Conservation (phyloP, 2,329 filamentous ascomycete genomes). For the Tetracladium maxilliforme region DNA sequence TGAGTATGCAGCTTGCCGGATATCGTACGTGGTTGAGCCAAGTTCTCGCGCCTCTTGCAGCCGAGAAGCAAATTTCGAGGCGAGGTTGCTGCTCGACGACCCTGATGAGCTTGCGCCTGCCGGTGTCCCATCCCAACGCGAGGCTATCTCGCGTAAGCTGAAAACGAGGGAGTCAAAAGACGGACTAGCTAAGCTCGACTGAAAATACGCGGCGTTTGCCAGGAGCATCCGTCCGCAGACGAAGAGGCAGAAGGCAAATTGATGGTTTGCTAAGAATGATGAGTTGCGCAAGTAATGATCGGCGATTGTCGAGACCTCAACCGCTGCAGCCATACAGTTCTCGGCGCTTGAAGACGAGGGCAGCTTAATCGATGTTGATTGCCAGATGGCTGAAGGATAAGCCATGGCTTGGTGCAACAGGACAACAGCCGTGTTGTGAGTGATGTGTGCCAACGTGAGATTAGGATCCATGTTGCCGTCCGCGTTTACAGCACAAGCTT, state of each 20-base stretch:
- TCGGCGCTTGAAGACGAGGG: constrained; percentile 10
- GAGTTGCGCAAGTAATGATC: constrained; percentile 11
- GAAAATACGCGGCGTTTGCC: constrained; percentile 18
- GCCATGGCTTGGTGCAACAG: constrained; percentile 13
- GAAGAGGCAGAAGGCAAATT: constrained; percentile 15
- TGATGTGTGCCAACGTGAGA: constrained; percentile 13
- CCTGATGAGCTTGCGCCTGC: constrained; percentile 2
- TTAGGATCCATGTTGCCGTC: constrained; percentile 16
- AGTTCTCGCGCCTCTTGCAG: constrained; percentile 13
- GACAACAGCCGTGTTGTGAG: constrained; percentile 13
- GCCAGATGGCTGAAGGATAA: constrained; percentile 15
- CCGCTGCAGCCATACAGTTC: constrained; percentile 11
- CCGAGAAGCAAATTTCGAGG: constrained; percentile 17
- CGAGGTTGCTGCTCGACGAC: constrained; percentile 11
- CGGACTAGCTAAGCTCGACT: constrained; percentile 9
- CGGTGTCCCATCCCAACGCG: constrained; percentile 20
- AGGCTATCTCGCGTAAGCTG: constrained; percentile 18
- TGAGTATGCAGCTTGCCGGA: constrained; percentile 17
- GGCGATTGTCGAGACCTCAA: constrained; percentile 11
- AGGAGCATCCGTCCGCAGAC: constrained; percentile 15
- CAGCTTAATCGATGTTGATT: constrained; percentile 8
- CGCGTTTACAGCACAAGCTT: constrained; percentile 18
- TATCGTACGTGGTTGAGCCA: constrained; percentile 13
- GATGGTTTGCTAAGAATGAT: constrained; percentile 13
- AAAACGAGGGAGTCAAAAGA: constrained; percentile 17